These are phyloP conservation scores for Leccinum colubrinum DNA, from an alignment of 1,284 basidiomycete species.

Conservation along the genomic window DNA sequence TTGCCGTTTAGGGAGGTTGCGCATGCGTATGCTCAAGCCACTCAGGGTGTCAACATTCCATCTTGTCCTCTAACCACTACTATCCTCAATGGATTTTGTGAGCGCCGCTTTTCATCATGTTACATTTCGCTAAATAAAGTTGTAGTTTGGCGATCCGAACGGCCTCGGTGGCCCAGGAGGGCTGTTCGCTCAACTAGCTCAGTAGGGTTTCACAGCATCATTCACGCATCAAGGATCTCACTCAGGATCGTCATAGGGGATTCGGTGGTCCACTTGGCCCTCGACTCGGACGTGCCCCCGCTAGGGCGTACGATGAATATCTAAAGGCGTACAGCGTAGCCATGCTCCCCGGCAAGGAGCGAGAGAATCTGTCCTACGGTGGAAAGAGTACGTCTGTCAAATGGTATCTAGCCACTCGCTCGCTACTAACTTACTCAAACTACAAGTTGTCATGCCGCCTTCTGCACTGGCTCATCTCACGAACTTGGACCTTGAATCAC, in stretches of 20 bases:
- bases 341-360: constrained; percentile 79
- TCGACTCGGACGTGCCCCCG: constrained; percentile 47
- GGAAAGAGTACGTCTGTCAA: constrained; percentile 84
- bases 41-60: background rate
- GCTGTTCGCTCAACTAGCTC: constrained; percentile 62
- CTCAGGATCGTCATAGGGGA: constrained; percentile 38
- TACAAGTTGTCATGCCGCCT: constrained; percentile 92
- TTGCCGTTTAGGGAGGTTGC: constrained; percentile 32
- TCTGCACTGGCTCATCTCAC: constrained; percentile 91
- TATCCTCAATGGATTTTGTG: constrained; percentile 59
- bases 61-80: constrained; percentile 23
- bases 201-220: constrained; percentile 33
- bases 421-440: constrained; percentile 4
- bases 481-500: constrained; percentile 85
- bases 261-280: constrained; percentile 49
- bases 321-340: constrained; percentile 85
- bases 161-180: constrained; percentile 47
- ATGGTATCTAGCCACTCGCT: constrained; percentile 5
- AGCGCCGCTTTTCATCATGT: constrained; percentile 23
- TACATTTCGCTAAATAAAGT: constrained; percentile 14
- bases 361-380: constrained; percentile 90
- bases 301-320: constrained; percentile 77
- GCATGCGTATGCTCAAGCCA: constrained; percentile 28
- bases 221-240: constrained; percentile 11
- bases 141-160: constrained; percentile 52